Conservation (phyloP, 805 yeast species). For the Wickerhamomyces queroliae region DNA sequence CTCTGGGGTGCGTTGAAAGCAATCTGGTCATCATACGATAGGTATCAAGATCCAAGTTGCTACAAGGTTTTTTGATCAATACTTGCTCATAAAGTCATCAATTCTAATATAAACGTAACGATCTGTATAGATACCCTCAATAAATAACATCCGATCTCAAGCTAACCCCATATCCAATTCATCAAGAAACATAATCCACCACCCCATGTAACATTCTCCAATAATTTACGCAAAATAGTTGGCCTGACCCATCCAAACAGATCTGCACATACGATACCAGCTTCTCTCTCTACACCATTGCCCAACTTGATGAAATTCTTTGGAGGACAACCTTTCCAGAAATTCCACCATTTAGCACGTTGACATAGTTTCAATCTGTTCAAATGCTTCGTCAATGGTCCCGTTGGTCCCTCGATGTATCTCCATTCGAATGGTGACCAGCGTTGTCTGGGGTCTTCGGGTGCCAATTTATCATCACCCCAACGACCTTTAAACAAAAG, state of each 20-base stretch:
- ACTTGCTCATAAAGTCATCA: not conserved
- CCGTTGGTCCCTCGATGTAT: slow-evolving; percentile 89
- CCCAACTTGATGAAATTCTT: slow-evolving; percentile 74
- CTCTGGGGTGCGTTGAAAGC: too few species aligned
- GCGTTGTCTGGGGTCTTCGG: slow-evolving; percentile 71
- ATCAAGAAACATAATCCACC: slow-evolving; percentile 53
- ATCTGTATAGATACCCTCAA: too few species aligned
- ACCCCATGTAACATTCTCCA: slow-evolving; percentile 52
- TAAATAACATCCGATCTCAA: not conserved
- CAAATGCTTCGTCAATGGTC: slow-evolving; percentile 80
- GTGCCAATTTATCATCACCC: slow-evolving; percentile 76
- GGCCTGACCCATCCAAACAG: slow-evolving; percentile 50
- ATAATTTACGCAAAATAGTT: slow-evolving; percentile 37
- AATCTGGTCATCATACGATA: too few species aligned
- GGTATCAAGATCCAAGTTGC: too few species aligned
- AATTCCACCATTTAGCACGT: slow-evolving; percentile 88
- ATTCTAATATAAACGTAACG: too few species aligned
- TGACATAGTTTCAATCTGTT: slow-evolving; percentile 71
- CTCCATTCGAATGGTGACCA: slow-evolving; percentile 89
- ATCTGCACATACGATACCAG: slow-evolving; percentile 72
- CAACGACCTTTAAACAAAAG: slow-evolving; percentile 75
- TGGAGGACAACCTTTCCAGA: slow-evolving; percentile 77
- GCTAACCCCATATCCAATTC: slow-evolving; percentile 42
- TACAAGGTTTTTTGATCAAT: too few species aligned
- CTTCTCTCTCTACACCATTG: slow-evolving; percentile 83